phyloP scores from a whole-genome alignment of 2,329 filamentous ascomycete species.

The Cladosporium sp. region DNA sequence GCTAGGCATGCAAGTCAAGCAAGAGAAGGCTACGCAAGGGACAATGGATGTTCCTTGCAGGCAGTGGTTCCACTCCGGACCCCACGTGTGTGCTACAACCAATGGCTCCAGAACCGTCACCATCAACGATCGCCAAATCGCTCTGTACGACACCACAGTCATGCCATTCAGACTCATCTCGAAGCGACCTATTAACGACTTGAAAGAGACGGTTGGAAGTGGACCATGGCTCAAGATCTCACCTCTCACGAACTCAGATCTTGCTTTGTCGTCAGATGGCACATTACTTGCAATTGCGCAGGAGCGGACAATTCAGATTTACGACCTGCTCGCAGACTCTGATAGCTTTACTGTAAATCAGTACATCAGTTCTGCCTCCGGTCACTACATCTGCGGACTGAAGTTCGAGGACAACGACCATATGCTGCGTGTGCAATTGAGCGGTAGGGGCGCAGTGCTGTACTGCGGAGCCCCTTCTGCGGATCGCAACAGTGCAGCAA shows the following conservation, averaged over 20 bases:
- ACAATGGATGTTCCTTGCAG: constrained; percentile 22
- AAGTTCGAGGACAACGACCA: constrained; percentile 37
- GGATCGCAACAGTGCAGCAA: neutral
- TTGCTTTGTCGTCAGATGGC: constrained; percentile 35
- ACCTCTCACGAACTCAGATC: constrained; percentile 31
- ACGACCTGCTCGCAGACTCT: constrained; percentile 32
- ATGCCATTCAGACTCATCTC: constrained; percentile 23
- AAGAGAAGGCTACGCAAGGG: constrained; percentile 24
- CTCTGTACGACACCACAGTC: constrained; percentile 32
- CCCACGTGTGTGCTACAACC: constrained; percentile 27
- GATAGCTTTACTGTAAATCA: constrained; percentile 36
- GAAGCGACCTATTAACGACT: constrained; percentile 33
- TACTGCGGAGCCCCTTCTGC: constrained; percentile 35
- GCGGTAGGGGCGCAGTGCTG: constrained; percentile 36
- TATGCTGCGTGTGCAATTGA: constrained; percentile 35
- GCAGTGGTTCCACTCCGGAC: constrained; percentile 24
- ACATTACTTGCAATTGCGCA: constrained; percentile 36
- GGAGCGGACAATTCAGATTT: constrained; percentile 38
- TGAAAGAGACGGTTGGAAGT: constrained; percentile 35
- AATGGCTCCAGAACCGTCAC: constrained; percentile 31
- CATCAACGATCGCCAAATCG: constrained; percentile 33
- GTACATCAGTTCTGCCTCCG: constrained; percentile 34
- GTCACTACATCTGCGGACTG: constrained; percentile 38
- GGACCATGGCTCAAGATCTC: constrained; percentile 36
- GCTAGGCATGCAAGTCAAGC: constrained; percentile 31